These are phyloP conservation scores for Amaranthus hypochondriacus DNA, from an alignment of 148 eudicot genomes.

Conservation along the genomic window DNA sequence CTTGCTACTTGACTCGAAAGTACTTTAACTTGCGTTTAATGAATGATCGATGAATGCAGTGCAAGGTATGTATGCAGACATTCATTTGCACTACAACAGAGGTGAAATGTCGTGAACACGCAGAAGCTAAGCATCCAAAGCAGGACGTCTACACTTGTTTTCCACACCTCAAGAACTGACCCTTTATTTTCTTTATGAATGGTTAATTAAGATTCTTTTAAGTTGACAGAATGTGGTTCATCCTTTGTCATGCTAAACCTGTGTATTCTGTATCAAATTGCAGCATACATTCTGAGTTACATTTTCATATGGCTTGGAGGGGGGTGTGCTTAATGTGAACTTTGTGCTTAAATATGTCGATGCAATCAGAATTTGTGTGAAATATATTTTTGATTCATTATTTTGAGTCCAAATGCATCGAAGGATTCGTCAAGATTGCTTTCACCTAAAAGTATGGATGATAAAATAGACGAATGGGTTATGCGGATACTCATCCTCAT, in stretches of 20 bases:
- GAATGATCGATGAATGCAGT: constrained; percentile 40
- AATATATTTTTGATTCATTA: neutral
- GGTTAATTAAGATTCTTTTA: neutral
- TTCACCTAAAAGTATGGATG: no score
- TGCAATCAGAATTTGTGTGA: neutral
- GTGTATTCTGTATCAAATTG: neutral
- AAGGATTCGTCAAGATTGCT: no score
- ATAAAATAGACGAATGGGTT: no score
- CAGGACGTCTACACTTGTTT: constrained; percentile 54
- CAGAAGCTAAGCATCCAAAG: constrained; percentile 81
- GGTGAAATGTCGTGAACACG: constrained; percentile 86
- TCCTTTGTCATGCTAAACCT: neutral
- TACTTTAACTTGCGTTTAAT: neutral
- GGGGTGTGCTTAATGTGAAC: neutral
- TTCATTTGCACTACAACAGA: constrained; percentile 83
- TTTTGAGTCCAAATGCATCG: no score
- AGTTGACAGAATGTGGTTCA: neutral
- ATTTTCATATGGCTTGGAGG: neutral
- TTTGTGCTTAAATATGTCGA: neutral
- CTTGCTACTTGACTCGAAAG: no score
- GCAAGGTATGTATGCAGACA: constrained; percentile 94
- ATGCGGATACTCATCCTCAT: no score
- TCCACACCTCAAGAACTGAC: constrained; percentile 55
- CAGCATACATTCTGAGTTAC: neutral
- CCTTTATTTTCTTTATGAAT: neutral